Percentiles rank a stretch among this genome's conserved stretches.
Conservation (phyloP, 208 protist species). For the Acanthamoeba lenticulata region DNA sequence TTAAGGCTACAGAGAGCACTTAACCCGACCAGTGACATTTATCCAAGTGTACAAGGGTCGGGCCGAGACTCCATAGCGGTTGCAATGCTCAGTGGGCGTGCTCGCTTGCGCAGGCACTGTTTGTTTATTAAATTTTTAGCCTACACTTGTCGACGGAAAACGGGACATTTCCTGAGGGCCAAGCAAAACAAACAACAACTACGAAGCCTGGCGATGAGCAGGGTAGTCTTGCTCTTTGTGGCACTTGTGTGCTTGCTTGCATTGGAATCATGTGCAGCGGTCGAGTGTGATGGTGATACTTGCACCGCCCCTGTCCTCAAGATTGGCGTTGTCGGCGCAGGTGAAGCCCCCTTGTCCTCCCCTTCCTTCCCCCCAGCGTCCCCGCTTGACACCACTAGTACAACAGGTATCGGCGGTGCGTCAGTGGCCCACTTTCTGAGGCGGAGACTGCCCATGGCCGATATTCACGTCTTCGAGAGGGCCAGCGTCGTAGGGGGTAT, state of each 20-base stretch:
- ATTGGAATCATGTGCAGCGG: background rate
- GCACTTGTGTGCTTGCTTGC: background rate
- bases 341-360: background rate
- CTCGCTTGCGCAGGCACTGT: too few species aligned
- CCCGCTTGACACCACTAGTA: too few species aligned
- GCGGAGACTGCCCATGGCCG: background rate
- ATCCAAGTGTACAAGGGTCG: background rate
- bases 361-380: too few species aligned
- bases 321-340: background rate
- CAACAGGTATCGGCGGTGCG: slow-evolving; percentile 18
- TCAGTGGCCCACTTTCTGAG: background rate
- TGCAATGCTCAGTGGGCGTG: too few species aligned
- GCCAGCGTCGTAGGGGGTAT: background rate
- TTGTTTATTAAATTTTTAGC: too few species aligned
- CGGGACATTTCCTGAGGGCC: too few species aligned
- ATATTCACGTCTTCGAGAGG: slow-evolving; percentile 23
- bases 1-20: background rate
- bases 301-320: background rate
- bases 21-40: background rate
- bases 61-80: too few species aligned
- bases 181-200: too few species aligned
- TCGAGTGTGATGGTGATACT: background rate
- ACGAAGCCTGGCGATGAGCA: background rate
- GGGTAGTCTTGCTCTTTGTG: background rate
- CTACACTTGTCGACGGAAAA: too few species aligned